These are phyloP conservation scores for Staphylotrichum longicolle DNA, from an alignment of 495 filamentous ascomycete genomes.

Conservation along the genomic window DNA sequence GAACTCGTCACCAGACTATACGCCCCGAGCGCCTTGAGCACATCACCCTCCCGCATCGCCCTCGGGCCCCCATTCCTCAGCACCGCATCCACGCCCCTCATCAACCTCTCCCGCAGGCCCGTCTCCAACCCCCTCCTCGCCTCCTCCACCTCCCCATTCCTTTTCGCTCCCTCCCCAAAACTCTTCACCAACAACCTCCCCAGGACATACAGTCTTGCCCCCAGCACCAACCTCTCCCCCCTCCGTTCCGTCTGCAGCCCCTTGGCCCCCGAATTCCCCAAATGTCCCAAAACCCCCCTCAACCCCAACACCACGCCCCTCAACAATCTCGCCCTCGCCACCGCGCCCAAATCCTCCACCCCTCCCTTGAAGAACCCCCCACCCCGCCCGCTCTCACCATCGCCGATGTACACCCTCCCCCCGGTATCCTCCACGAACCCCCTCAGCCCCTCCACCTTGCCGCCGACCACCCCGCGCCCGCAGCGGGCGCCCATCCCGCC, in stretches of 20 bases:
- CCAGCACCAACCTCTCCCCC: conserved; percentile 58
- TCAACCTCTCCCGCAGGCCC: conserved; percentile 56
- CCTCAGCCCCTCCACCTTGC: conserved; percentile 61
- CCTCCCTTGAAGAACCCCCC: conserved; percentile 5
- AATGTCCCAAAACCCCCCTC: conserved; percentile 37
- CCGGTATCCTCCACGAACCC: conserved; percentile 48
- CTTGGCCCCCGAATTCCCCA: conserved; percentile 24
- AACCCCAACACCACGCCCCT: conserved; percentile 41
- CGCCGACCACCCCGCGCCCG: conserved; percentile 68
- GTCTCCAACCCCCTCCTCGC: conserved; percentile 60
- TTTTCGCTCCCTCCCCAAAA: conserved; percentile 36
- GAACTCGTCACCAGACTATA: conserved; percentile 82
- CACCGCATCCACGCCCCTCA: conserved; percentile 64
- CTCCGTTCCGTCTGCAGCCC: conserved; percentile 22
- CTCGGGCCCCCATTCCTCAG: conserved; percentile 48
- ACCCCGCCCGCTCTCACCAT: background rate
- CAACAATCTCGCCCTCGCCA: conserved; percentile 44
- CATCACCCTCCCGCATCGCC: conserved; percentile 45
- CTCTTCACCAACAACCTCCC: conserved; percentile 51
- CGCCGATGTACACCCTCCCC: background rate
- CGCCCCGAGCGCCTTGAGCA: conserved; percentile 71
- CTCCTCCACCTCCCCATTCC: conserved; percentile 54
- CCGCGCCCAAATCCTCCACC: conserved; percentile 23
- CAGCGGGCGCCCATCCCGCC: conserved; percentile 72
- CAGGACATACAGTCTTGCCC: conserved; percentile 81